A percentile compares a stretch with the other conserved stretches of the same genome.
phyloP scores from a whole-genome alignment of 331 rosid genomes.

The Pyracantha coccinea region DNA sequence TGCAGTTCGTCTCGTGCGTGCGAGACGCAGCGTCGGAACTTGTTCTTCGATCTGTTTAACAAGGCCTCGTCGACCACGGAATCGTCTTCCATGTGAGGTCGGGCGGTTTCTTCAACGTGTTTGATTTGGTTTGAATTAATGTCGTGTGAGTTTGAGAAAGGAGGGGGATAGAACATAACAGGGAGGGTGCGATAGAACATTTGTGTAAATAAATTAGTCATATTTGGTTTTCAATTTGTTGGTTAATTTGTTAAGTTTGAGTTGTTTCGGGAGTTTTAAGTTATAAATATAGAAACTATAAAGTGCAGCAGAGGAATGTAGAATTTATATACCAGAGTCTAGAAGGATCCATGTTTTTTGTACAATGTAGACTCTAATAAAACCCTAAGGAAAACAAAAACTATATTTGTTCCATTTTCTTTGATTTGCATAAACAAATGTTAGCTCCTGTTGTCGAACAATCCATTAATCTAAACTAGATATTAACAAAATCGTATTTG shows the following conservation, averaged over 20 bases:
- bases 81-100: neutral
- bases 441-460: accelerated
- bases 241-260: neutral
- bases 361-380: no score
- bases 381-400: no score
- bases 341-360: neutral
- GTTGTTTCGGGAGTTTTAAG: neutral
- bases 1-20: constrained; percentile 61
- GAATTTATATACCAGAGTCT: neutral
- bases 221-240: neutral
- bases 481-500: no score
- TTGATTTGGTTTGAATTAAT: neutral
- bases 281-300: neutral
- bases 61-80: constrained; percentile 10
- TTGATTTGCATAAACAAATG: neutral
- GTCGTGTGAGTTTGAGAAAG: neutral
- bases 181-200: neutral
- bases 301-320: neutral
- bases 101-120: neutral
- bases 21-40: constrained; percentile 34
- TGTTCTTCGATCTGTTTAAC: neutral
- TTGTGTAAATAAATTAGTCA: neutral
- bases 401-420: neutral
- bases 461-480: neutral
- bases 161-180: neutral